phyloP scores from a whole-genome alignment of 805 yeast genomes.

The Cyberlindnera amylophila region DNA sequence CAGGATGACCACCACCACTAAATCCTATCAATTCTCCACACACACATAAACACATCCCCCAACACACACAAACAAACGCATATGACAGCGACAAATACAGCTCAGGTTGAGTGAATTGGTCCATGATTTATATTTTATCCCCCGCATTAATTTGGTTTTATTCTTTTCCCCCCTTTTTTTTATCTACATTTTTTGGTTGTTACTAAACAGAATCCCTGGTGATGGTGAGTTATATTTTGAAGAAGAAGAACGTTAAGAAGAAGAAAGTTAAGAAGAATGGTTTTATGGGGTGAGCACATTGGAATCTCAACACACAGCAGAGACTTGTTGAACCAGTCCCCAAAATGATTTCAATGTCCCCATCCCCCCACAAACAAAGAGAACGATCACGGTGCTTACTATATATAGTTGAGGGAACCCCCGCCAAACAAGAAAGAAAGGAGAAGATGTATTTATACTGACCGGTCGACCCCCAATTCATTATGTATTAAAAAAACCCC shows the following conservation, averaged over 20 bases:
- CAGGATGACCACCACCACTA: slow-evolving; percentile 46
- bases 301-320: neutral
- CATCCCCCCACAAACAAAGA: too few relatives aligned
- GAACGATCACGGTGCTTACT: too few relatives aligned
- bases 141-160: slow-evolving; percentile 10
- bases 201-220: neutral
- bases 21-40: slow-evolving; percentile 3
- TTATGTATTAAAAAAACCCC: too few relatives aligned
- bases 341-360: too few relatives aligned
- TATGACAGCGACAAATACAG: neutral
- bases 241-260: neutral
- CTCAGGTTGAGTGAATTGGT: neutral
- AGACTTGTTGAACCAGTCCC: too few relatives aligned
- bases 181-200: neutral
- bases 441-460: too few relatives aligned
- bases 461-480: too few relatives aligned
- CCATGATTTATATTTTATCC: slow-evolving; percentile 6
- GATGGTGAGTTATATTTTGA: too few relatives aligned
- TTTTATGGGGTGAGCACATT: neutral
- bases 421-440: too few relatives aligned
- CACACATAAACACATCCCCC: neutral
- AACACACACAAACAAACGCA: slow-evolving; percentile 1
- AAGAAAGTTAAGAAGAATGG: neutral
- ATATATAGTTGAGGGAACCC: too few relatives aligned
- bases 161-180: slow-evolving; percentile 2